Evolutionary conservation across 257 asterid genomes (phyloP), one percentile per base, ranked within the genome.

Genomic region (Nicotiana otophora): DNA sequence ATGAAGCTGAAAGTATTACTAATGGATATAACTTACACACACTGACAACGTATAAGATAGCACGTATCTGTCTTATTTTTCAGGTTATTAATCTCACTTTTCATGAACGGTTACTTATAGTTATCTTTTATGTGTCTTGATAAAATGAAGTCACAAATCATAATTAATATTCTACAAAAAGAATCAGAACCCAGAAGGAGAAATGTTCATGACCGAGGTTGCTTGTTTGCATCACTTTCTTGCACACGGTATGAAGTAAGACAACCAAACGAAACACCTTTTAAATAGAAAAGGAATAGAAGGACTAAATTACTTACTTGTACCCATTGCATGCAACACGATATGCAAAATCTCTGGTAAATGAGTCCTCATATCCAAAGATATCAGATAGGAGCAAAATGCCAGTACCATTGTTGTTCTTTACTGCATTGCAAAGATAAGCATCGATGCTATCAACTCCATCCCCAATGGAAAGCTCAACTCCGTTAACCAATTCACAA

Each of bases 241-340:
- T 23, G 61, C 14, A 46, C 36, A 72, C 23, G 6, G 7, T 23
- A 23, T 72, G 78, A 23, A 46, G 61, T 46, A 72, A 42, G 60
- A 46, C 48, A 23, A 72, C 10, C 78, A 69, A 69, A 69, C 57
- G 57, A 69, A 19, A 31, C 33, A 17, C 60, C 20, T 70, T 70
- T 70, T 20, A 20, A 46, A 20, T 42, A 72, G 14, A 72, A 42
- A 46, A 36, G 39, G 69, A 17, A 60, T 60, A 20, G 2, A 48
- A 31, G 26, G 60, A 75, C 39, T 6, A 54, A 46, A 62, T 31
- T 63, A 69, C 93, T 84, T 91, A 91, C 97, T 93, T 94, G 92
- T 92, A 91, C 69, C 98, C 97, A 69, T 88, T 92, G 86, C 98
- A 94, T 80, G 98, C 97, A 61, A 93, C 84, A 9, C 97, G 93